Conservation (phyloP, 163 green algal species). For the Chlorella variabilis region DNA sequence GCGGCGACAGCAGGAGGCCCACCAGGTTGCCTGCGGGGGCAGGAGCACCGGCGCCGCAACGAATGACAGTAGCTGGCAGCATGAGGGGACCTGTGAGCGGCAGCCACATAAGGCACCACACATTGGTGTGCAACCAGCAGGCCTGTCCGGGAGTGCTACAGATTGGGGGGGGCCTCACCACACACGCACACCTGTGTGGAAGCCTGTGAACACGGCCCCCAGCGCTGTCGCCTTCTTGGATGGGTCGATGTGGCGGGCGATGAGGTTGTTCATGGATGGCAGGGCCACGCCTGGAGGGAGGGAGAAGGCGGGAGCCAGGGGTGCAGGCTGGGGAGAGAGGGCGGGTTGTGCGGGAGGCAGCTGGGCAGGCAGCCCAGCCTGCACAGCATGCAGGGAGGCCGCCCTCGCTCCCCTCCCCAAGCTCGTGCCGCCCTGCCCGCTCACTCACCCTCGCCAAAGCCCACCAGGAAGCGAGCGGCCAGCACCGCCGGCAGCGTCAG, state of each 20-base stretch:
- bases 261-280: constrained; percentile 85
- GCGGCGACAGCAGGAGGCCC: constrained; percentile 82
- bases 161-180: no score
- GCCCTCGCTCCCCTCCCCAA: no score
- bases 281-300: constrained; percentile 93
- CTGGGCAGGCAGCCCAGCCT: no score
- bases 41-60: no score
- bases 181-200: constrained; percentile 80
- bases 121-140: no score
- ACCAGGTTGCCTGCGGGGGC: constrained; percentile 80
- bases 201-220: constrained; percentile 82
- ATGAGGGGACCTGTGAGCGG: no score
- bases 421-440: no score
- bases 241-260: constrained; percentile 65
- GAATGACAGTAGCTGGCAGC: no score
- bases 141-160: no score
- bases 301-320: background rate
- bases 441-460: constrained; percentile 84
- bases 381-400: constrained; percentile 35
- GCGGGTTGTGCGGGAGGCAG: no score
- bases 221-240: constrained; percentile 53
- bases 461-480: constrained; percentile 69
- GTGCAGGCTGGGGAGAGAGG: background rate
- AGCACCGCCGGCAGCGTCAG: constrained; percentile 67
- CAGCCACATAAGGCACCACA: no score